These are phyloP conservation scores for Rhynchosporium agropyri DNA, from an alignment of 2,329 filamentous ascomycete genomes.

Conservation along the genomic window DNA sequence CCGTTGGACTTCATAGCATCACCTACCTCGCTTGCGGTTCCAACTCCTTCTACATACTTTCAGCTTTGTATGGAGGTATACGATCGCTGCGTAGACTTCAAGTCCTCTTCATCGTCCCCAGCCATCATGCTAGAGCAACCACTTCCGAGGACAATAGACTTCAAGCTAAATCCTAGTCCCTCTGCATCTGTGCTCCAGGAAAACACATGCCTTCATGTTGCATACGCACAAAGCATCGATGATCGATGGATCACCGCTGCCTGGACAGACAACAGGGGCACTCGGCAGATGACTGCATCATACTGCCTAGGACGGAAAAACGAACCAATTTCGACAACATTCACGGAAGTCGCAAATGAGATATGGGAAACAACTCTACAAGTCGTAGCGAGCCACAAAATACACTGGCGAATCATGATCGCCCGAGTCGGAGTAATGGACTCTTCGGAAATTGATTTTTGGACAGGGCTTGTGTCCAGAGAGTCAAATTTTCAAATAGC, in stretches of 20 bases:
- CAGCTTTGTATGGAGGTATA: constrained; percentile 75
- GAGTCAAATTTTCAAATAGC: constrained; percentile 55
- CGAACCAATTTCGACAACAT: constrained; percentile 52
- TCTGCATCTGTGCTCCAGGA: constrained; percentile 76
- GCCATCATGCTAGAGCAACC: constrained; percentile 73
- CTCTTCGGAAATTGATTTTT: constrained; percentile 63
- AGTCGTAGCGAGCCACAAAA: constrained; percentile 69
- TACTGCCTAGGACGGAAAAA: constrained; percentile 70
- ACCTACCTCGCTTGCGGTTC: constrained; percentile 62
- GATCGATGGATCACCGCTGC: constrained; percentile 77
- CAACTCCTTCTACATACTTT: constrained; percentile 60
- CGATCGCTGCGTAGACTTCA: constrained; percentile 68
- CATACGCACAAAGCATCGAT: constrained; percentile 75
- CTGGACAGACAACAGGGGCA: constrained; percentile 79
- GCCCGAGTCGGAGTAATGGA: constrained; percentile 72
- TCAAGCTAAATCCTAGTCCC: constrained; percentile 68
- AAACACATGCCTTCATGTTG: constrained; percentile 78
- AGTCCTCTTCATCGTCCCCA: constrained; percentile 62
- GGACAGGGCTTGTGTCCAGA: constrained; percentile 55
- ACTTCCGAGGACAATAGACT: constrained; percentile 72
- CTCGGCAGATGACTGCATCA: constrained; percentile 70
- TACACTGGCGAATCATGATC: constrained; percentile 78
- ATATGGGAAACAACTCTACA: constrained; percentile 79
- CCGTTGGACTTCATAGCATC: constrained; percentile 70
- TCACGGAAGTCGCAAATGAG: constrained; percentile 69